Evolutionary conservation across 2,329 filamentous ascomycete species (phyloP).

Genomic region (Nemania sp.): DNA sequence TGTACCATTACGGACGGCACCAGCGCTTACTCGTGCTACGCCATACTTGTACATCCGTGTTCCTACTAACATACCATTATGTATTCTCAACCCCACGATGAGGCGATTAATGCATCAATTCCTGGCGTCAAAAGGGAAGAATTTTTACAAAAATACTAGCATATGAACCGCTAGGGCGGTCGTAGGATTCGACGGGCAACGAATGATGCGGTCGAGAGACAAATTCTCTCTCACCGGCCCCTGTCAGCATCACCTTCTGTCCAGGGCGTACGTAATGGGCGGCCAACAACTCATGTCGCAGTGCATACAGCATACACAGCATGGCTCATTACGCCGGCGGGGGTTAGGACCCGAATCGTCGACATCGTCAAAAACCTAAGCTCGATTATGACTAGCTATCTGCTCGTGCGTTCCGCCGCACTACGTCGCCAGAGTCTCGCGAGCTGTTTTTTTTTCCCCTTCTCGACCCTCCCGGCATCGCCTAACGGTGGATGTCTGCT

Average conservation of each 20-base stretch:
- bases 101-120: not conserved
- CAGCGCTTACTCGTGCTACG: not conserved
- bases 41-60: not conserved
- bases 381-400: not conserved
- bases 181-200: not conserved
- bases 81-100: not conserved
- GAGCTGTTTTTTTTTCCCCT: not conserved
- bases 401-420: not conserved
- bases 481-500: no score
- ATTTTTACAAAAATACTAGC: not conserved
- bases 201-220: not conserved
- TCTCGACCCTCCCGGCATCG: not conserved
- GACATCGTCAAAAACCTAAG: not conserved
- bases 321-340: not conserved
- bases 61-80: no score
- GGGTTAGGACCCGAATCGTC: not conserved
- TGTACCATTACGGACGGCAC: not conserved
- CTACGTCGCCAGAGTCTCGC: not conserved
- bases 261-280: not conserved
- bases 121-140: not conserved
- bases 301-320: not conserved
- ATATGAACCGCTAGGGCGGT: not conserved
- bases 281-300: not conserved
- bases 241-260: not conserved
- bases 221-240: not conserved